A percentile compares a stretch with the other conserved stretches of the same genome.
These are phyloP conservation scores for Tuber aestivum DNA, from an alignment of 495 filamentous ascomycete genomes.

Conservation along the genomic window DNA sequence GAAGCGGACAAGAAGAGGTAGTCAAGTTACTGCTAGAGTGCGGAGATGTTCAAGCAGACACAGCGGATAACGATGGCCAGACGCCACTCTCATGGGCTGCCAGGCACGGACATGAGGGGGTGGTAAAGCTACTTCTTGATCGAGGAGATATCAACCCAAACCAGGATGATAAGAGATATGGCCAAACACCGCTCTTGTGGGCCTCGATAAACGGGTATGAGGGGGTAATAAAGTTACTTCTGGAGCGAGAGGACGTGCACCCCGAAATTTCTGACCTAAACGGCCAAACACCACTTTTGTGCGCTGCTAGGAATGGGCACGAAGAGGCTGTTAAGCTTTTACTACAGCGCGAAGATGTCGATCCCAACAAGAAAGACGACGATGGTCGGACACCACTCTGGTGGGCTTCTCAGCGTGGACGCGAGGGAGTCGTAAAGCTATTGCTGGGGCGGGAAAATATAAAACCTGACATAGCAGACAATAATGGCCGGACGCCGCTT, in stretches of 20 bases:
- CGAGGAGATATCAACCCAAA: constrained; percentile 7
- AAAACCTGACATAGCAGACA: constrained; percentile 4
- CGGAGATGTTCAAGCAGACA: neutral
- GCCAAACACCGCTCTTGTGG: constrained; percentile 11
- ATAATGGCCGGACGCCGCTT: constrained; percentile 9
- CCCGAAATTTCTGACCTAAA: neutral
- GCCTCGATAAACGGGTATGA: constrained; percentile 18
- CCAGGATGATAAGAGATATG: neutral
- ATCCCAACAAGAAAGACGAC: neutral
- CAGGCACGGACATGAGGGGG: constrained; percentile 9
- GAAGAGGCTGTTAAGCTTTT: constrained; percentile 16
- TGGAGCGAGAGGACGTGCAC: neutral
- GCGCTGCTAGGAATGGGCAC: constrained; percentile 16
- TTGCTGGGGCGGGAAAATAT: constrained; percentile 14
- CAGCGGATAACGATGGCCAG: neutral
- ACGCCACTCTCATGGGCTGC: constrained; percentile 5
- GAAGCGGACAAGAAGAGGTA: constrained; percentile 7
- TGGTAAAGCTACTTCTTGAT: constrained; percentile 12
- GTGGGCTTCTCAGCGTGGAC: constrained; percentile 4
- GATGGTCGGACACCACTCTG: constrained; percentile 10
- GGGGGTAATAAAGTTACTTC: neutral
- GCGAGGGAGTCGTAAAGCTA: constrained; percentile 12
- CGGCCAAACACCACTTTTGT: neutral
- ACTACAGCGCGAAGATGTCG: neutral
- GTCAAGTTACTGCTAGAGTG: constrained; percentile 11